phyloP scores from a whole-genome alignment of 345 rosid genomes.

The Eucalyptus coolabah region DNA sequence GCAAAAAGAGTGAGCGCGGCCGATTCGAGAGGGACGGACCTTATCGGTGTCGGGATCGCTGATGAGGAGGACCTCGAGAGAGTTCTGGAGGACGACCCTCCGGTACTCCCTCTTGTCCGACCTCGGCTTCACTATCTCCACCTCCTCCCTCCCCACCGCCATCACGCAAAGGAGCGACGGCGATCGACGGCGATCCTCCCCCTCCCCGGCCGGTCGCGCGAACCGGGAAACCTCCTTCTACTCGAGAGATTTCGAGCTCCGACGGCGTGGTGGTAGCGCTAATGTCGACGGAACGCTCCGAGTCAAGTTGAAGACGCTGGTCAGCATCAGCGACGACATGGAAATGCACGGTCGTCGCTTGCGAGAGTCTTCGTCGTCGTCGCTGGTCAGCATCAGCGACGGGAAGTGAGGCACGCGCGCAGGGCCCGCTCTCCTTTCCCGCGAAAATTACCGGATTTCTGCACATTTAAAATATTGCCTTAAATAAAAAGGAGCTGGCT shows the following conservation, averaged over 20 bases:
- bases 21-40: not conserved
- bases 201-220: not conserved
- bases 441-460: not conserved
- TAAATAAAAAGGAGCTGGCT: too few species aligned
- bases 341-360: not conserved
- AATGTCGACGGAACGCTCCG: not conserved
- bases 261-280: not conserved
- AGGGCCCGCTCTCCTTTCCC: not conserved
- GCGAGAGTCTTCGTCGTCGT: not conserved
- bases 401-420: not conserved
- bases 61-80: conserved; percentile 67
- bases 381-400: not conserved
- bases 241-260: not conserved
- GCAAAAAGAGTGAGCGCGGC: not conserved
- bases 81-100: conserved; percentile 53
- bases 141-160: conserved; percentile 32
- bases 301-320: not conserved
- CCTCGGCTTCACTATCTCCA: conserved; percentile 58
- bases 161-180: not conserved
- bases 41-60: conserved; percentile 60
- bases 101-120: conserved; percentile 62
- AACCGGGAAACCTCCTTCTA: not conserved
- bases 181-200: not conserved
- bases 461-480: not conserved
- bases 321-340: not conserved